Base-by-base conservation (phyloP, 352 stramenopile species). In the Globisporangium carolinianum region DNA sequence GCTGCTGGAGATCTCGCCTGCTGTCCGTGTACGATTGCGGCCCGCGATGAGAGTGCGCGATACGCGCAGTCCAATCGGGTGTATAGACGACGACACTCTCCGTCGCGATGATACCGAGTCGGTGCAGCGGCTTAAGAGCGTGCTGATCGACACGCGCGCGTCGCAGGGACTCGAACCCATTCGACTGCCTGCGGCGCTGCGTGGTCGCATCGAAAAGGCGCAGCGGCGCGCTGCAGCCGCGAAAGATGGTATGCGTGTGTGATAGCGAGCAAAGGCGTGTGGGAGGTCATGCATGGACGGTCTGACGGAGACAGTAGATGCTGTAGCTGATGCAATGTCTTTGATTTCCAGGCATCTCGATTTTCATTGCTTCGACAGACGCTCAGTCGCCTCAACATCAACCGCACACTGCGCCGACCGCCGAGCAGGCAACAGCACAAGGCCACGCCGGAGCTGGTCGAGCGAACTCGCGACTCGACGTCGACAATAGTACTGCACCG, bases 161-260 rank as follows among this genome's bases (percentile, higher is more conserved):
- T 24, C 24, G 1, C 24, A 24, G 24, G 24, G 24, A 24, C 24
- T 24, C 24, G 24, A 24, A 24, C 24, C 24, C 24, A 24, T 24
- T 24, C 24, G 24, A 24, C 24, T 24, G 24, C 24, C 24, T 2
- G 24, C 24, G 24, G 24, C 24, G 24, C 24, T 24, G 24, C 24
- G 24, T 24, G 24, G 24, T 24, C 24, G 24, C 24, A 24, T 24
- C 24, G 24, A 24, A 24, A 24, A 24, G 42, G 78, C 78, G 1
- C 82, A 89, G 49, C 72, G 79, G 41, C 79, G 82, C n/a, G 71
- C 72, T 5, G 71, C 68, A 2, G 77, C 79, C 8, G 77, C 76
- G n/a, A 92, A 90, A 54, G 78, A 90, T 52, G 79, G 73, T 75
- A 71, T 75, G 57, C 12, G 67, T 36, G 11, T 14, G 17, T 38